Percentiles rank a stretch among this genome's conserved stretches.
These are phyloP conservation scores for Senna tora DNA, from an alignment of 306 rosid species.

Conservation along the genomic window DNA sequence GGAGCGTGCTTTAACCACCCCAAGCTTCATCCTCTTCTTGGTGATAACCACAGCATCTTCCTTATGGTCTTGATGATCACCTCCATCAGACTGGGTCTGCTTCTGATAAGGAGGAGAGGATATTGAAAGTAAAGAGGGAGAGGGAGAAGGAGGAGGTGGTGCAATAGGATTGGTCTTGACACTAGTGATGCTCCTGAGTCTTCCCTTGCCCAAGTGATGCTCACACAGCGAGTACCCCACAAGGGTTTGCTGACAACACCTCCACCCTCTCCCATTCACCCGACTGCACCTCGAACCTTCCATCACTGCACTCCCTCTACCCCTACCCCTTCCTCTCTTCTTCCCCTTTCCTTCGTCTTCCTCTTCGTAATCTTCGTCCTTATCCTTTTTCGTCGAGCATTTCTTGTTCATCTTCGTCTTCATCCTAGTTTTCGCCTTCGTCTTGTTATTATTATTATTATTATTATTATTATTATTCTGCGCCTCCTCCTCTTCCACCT, in stretches of 20 bases:
- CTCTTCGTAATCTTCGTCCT: not conserved
- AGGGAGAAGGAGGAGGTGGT: conserved; percentile 22
- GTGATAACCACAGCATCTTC: conserved; percentile 32
- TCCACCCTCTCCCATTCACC: conserved; percentile 98
- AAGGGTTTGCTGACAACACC: conserved; percentile 90
- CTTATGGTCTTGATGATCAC: not conserved
- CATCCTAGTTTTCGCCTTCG: conserved; percentile 37
- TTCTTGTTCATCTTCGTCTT: conserved; percentile 56
- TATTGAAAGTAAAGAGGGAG: no score
- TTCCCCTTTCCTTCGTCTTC: conserved; percentile 19
- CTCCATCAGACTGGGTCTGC: conserved; percentile 3
- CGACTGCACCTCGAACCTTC: conserved; percentile 99
- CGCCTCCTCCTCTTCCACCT: not conserved
- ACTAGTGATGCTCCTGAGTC: conserved; percentile 84
- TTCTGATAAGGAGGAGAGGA: conserved; percentile 33
- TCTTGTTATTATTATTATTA: no score
- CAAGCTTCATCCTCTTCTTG: conserved; percentile 62
- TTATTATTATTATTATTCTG: conserved; percentile 26
- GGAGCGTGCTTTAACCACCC: conserved; percentile 85
- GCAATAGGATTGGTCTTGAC: conserved; percentile 60
- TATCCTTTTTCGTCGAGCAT: conserved; percentile 32
- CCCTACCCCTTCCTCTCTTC: conserved; percentile 50
- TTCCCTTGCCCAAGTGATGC: conserved; percentile 94
- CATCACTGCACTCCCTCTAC: conserved; percentile 54
- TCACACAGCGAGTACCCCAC: conserved; percentile 97